Evolutionary conservation across 495 filamentous ascomycete species (phyloP), one percentile per base, ranked within the genome.

Genomic region (Xylaria intraflava): DNA sequence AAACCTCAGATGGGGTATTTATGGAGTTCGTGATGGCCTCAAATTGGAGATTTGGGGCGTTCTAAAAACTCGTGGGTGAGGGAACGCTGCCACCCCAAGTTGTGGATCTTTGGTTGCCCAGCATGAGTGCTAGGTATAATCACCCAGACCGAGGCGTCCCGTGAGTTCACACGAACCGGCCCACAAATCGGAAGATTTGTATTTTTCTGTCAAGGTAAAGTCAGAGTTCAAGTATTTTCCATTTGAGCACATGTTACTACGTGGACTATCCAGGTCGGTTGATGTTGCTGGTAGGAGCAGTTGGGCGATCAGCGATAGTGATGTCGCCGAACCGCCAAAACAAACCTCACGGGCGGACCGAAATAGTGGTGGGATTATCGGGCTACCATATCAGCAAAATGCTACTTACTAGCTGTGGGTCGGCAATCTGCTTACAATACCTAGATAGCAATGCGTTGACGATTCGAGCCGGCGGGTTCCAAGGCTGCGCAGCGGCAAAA

Each of bases 21-120:
- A 35, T 12, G n/a, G 42, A 7, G 40, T 40, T 46, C 42, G 31
- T 46, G 51, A 46, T 53, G 30, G 31, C 51, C 17, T 46, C 43
- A 53, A 29, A 36, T 53, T 53, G 51, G 51, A 46, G 43, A 39
- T 45, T 46, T 39, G 50, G 33, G 33, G 29, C 20, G 9, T 23
- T 38, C 30, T 6, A 38, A 22, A n/a, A 14, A 14, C 16, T 29
- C 51, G n/a, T 0, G 42, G 31, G 6, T 3, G 30, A 39, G 14
- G 23, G 24, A n/a, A 8, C 9, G 29, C 16, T 46, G 33, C 31
- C 26, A 44, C 44, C 31, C 40, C 33, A 40, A 39, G 51, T 16
- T 53, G 51, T 46, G 51, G 51, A 40, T 53, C 31, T 46, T 9
- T 26, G 8, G 22, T n/a, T 39, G 17, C 24, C 27, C 33, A 33